Evolutionary conservation across 2,329 filamentous ascomycete species (phyloP), one percentile per base, ranked within the genome.

Genomic region (Alternaria sp.): DNA sequence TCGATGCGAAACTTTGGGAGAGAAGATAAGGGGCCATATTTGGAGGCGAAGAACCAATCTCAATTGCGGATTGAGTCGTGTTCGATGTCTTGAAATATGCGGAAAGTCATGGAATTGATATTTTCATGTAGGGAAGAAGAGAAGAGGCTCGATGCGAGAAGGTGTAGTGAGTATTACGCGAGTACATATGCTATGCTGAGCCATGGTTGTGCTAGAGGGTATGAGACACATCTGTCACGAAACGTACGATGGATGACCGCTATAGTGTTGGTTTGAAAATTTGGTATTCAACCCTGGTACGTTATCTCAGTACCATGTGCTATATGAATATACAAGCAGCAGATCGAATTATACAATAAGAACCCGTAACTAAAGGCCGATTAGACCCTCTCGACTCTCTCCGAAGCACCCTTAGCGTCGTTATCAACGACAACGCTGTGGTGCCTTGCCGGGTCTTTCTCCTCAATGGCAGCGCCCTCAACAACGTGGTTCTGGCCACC

Each of bases 401-500:
- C 60, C 5, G 47, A 62, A 30, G 62, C 54, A 24, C 61, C 64
- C 63, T 74, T 72, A 43, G 64, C 57, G 44, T 70, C 67, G 7
- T 64, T 63, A 43, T 66, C 63, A 38, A 71, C 46, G 5, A 64
- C 51, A 34, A 71, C 57, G 39, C 68, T 72, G 44, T 71, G 65
- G 5, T 74, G 60, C 39, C 62, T 65, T 26, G 71, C 71, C 38
- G 78, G 76, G 52, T 80, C 75, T 55, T 78, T 76, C 6, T 71
- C 72, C 52, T 81, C 73, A 44, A 86, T 79, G 70, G 83, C 80
- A 2, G 81, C 84, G 38, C 85, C 85, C 72, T 84, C 83, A 69
- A 84, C 81, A 28, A 84, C 82, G 62, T 87, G 85, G 71, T 86
- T 87, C 57, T 78, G 78, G n/a, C 85, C 84, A 48, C 85, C 85